Conservation (phyloP, 495 filamentous ascomycete genomes). For the Penicillium desertorum region DNA sequence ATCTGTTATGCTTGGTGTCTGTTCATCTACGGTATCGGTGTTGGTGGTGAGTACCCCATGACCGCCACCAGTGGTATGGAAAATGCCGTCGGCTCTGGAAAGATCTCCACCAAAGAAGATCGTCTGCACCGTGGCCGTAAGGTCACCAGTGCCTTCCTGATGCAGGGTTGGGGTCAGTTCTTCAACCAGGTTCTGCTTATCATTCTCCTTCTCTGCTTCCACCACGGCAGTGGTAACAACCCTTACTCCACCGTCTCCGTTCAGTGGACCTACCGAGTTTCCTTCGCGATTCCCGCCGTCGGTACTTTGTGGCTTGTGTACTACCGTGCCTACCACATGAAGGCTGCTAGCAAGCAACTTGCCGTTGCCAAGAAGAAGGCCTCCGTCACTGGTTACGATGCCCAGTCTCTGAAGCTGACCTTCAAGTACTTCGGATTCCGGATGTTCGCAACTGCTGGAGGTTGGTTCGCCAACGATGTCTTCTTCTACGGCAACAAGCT, state of each 20-base stretch:
- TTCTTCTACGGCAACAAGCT: slow-evolving; percentile 99
- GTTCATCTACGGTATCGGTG: slow-evolving; percentile 87
- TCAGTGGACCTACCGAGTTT: slow-evolving; percentile 84
- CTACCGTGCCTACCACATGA: slow-evolving; percentile 90
- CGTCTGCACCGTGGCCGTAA: slow-evolving; percentile 90
- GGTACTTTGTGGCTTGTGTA: slow-evolving; percentile 91
- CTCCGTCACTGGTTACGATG: slow-evolving; percentile 83
- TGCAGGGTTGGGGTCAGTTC: slow-evolving; percentile 96
- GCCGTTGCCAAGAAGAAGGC: slow-evolving; percentile 75
- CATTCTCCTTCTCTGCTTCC: slow-evolving; percentile 75
- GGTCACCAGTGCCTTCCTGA: slow-evolving; percentile 88
- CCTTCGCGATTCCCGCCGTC: slow-evolving; percentile 79
- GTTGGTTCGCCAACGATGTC: slow-evolving; percentile 89
- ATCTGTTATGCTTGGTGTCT: slow-evolving; percentile 90
- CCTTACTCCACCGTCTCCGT: slow-evolving; percentile 69
- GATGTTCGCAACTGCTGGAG: slow-evolving; percentile 76
- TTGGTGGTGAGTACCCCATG: slow-evolving; percentile 93
- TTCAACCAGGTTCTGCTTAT: slow-evolving; percentile 86
- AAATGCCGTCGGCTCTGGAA: slow-evolving; percentile 79
- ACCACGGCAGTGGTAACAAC: slow-evolving; percentile 66
- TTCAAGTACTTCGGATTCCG: slow-evolving; percentile 79
- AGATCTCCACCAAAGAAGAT: slow-evolving; percentile 83
- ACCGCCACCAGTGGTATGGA: slow-evolving; percentile 96
- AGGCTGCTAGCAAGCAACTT: slow-evolving; percentile 69
- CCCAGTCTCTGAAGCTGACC: slow-evolving; percentile 71